Evolutionary conservation across 192 early-diverging fungal genomes (phyloP).

Genomic region (Gorgonomyces haynaldii): DNA sequence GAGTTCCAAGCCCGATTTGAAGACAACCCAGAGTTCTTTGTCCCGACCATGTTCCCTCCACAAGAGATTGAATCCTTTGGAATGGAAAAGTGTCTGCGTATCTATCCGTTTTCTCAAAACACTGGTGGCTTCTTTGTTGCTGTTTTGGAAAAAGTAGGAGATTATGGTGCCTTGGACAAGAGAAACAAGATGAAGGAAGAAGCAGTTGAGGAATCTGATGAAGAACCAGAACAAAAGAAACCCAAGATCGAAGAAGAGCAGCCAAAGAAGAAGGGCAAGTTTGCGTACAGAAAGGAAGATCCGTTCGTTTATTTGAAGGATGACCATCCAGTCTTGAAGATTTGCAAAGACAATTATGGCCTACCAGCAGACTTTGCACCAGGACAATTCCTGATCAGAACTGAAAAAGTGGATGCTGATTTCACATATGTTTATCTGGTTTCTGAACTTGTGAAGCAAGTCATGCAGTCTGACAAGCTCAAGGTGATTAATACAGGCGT

Average conservation of each 20-base stretch:
- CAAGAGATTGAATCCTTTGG: slow-evolving; percentile 16
- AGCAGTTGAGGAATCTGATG: slow-evolving; percentile 4
- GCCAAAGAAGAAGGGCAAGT: slow-evolving; percentile 10
- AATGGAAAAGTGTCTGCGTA: slow-evolving; percentile 56
- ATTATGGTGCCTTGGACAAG: slow-evolving; percentile 47
- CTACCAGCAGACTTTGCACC: slow-evolving; percentile 61
- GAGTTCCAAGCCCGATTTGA: slow-evolving; percentile 20
- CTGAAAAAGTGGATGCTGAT: slow-evolving; percentile 30
- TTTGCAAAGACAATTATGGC: slow-evolving; percentile 57
- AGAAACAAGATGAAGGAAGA: slow-evolving; percentile 10
- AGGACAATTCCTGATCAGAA: slow-evolving; percentile 80
- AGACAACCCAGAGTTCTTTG: slow-evolving; percentile 5
- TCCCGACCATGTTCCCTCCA: slow-evolving; percentile 34
- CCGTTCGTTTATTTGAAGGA: slow-evolving; percentile 75
- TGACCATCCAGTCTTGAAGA: slow-evolving; percentile 44
- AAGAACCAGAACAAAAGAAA: slow-evolving; percentile 2
- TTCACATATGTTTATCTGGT: slow-evolving; percentile 77
- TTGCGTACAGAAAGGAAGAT: slow-evolving; percentile 55
- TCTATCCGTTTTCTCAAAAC: slow-evolving; percentile 89
- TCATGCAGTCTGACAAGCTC: slow-evolving; percentile 33
- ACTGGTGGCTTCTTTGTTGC: slow-evolving; percentile 99
- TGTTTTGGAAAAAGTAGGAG: slow-evolving; percentile 78
- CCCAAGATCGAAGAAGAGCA: background rate
- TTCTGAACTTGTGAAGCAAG: slow-evolving; percentile 51
- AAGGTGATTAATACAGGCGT: slow-evolving; percentile 88